A percentile compares a stretch with the other conserved stretches of the same genome.
phyloP scores from a whole-genome alignment of 306 rosid species.

The Gynostemma pentaphyllum region DNA sequence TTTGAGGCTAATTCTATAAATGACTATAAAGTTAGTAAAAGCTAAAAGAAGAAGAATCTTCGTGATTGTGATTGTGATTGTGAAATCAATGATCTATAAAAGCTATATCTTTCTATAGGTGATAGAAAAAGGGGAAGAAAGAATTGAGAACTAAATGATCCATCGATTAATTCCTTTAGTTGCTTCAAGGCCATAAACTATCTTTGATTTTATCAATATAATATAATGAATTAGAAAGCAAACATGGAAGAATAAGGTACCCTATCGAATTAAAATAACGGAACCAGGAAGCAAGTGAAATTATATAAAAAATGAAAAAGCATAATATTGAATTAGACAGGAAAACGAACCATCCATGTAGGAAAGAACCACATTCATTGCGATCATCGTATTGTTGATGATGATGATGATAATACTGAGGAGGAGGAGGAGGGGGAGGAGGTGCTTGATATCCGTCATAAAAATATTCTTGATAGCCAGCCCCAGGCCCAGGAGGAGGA shows the following conservation, averaged over 20 bases:
- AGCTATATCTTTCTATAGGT: too few species aligned
- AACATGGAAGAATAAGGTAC: too few species aligned
- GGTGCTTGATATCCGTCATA: constrained; percentile 45
- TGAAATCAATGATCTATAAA: too few species aligned
- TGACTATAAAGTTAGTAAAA: background rate
- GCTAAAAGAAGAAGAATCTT: background rate
- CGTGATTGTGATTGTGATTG: background rate
- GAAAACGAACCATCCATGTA: constrained; percentile 57
- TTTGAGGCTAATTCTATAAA: background rate
- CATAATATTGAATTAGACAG: background rate
- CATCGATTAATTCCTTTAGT: too few species aligned
- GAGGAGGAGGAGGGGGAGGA: constrained; percentile 31
- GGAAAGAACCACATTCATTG: constrained; percentile 34
- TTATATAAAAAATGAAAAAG: background rate
- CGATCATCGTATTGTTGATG: constrained; percentile 10
- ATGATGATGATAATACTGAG: constrained; percentile 21
- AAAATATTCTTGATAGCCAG: constrained; percentile 77
- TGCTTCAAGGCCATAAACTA: too few species aligned
- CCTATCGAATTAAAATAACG: too few species aligned
- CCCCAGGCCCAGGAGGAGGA: too few species aligned
- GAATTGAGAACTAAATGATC: too few species aligned
- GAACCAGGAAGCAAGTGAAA: background rate
- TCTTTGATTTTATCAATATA: too few species aligned
- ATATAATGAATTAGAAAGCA: too few species aligned
- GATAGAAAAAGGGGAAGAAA: too few species aligned